Evolutionary conservation across 75 land plant species (phyloP).

Genomic region (Pinus taeda): DNA sequence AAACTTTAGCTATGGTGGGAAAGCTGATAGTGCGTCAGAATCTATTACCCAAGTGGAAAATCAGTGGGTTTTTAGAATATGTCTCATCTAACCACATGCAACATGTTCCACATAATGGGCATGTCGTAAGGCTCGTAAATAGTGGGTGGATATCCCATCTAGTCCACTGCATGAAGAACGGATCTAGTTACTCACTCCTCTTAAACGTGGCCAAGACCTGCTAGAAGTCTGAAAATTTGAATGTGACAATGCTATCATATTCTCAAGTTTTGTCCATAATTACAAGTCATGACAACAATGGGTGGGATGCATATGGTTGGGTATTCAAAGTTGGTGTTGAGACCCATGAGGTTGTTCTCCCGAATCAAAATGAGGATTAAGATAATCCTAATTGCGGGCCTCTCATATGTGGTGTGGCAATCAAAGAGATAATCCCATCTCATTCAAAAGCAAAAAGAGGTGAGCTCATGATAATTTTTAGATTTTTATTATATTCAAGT

Average conservation of each 20-base stretch:
- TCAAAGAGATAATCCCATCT: neutral
- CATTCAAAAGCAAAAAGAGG: conserved; percentile 7
- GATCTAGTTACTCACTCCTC: conserved; percentile 15
- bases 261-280: conserved; percentile 15
- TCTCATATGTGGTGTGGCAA: conserved; percentile 15
- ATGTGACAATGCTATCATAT: neutral
- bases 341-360: neutral
- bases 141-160: conserved; percentile 11
- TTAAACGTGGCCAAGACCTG: conserved; percentile 26
- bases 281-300: no score
- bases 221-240: neutral
- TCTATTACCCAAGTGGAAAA: conserved; percentile 16
- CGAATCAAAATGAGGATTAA: conserved; percentile 9
- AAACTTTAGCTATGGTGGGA: neutral
- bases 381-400: conserved; percentile 18
- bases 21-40: conserved; percentile 1
- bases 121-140: conserved; percentile 20
- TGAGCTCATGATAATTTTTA: neutral
- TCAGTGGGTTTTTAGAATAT: conserved; percentile 24
- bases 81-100: conserved; percentile 20
- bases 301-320: conserved; percentile 24
- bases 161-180: conserved; percentile 6
- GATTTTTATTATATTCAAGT: no score
- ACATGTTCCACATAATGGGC: conserved; percentile 15
- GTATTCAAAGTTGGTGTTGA: neutral